Evolutionary conservation across 2,329 filamentous ascomycete species (phyloP).

Genomic region (Chrysoporthe puriensis): DNA sequence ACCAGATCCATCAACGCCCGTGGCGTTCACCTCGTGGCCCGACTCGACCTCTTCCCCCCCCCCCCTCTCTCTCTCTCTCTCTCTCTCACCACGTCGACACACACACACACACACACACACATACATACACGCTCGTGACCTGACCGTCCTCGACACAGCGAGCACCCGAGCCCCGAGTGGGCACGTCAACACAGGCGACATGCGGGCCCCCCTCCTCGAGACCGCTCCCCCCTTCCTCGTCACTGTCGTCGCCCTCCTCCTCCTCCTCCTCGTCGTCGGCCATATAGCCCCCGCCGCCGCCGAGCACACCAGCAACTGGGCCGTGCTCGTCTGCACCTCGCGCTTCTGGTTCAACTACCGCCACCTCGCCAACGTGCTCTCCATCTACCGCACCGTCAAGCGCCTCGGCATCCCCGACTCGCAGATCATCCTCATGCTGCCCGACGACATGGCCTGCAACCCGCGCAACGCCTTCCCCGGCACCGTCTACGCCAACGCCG

Average conservation of each 20-base stretch:
- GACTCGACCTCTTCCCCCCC: too few relatives aligned
- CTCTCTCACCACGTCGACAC: too few relatives aligned
- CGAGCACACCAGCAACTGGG: constrained; percentile 98
- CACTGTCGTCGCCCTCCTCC: constrained; percentile 45
- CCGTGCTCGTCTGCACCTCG: constrained; percentile 96
- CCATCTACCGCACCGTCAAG: constrained; percentile 97
- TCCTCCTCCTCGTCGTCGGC: constrained; percentile 50
- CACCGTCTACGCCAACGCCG: constrained; percentile 97
- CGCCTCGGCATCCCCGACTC: constrained; percentile 96
- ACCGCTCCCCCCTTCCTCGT: background rate
- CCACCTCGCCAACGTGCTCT: constrained; percentile 95
- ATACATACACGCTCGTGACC: background rate
- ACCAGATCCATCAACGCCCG: too few relatives aligned
- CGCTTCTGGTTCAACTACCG: constrained; percentile 99
- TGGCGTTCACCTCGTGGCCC: too few relatives aligned
- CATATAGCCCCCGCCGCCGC: constrained; percentile 45
- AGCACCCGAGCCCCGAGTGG: too few relatives aligned
- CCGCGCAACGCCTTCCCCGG: constrained; percentile 97
- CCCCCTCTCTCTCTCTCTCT: too few relatives aligned
- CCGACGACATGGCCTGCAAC: constrained; percentile 99
- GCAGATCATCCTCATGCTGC: constrained; percentile 99
- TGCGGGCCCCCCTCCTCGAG: constrained; percentile 51
- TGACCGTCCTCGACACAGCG: too few relatives aligned
- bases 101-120: background rate
- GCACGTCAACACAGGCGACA: constrained; percentile 35